phyloP scores from a whole-genome alignment of 2,329 filamentous ascomycete genomes.

The Hypocrella siamensis region DNA sequence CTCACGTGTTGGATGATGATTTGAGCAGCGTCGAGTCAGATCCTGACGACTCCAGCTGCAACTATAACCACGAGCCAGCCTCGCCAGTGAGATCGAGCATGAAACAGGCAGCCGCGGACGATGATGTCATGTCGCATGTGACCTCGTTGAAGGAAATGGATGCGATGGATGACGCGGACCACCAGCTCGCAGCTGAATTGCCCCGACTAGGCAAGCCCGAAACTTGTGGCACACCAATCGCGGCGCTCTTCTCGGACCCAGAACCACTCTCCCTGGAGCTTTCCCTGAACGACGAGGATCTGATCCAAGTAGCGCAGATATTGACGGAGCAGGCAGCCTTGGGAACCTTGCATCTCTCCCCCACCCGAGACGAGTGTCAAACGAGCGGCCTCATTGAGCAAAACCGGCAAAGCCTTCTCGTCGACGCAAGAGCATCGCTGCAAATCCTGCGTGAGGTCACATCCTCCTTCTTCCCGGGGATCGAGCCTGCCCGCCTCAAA shows the following conservation, averaged over 20 bases:
- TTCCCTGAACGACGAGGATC: slow-evolving; percentile 38
- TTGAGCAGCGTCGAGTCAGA: slow-evolving; percentile 39
- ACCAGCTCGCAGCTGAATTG: slow-evolving; percentile 32
- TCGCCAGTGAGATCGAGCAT: slow-evolving; percentile 34
- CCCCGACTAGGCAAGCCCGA: slow-evolving; percentile 32
- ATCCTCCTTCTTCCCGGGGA: slow-evolving; percentile 25
- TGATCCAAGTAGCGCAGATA: slow-evolving; percentile 53
- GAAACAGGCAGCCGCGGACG: slow-evolving; percentile 26
- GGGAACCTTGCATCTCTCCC: slow-evolving; percentile 24
- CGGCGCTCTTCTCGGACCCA: slow-evolving; percentile 42
- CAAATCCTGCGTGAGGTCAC: slow-evolving; percentile 29
- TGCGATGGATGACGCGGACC: slow-evolving; percentile 26
- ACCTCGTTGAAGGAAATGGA: slow-evolving; percentile 35
- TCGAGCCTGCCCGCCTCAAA: slow-evolving; percentile 23
- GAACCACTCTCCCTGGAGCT: slow-evolving; percentile 34
- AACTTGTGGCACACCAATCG: slow-evolving; percentile 31
- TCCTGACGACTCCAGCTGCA: slow-evolving; percentile 35
- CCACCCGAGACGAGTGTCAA: slow-evolving; percentile 8
- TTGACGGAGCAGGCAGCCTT: slow-evolving; percentile 54
- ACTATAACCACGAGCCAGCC: slow-evolving; percentile 30
- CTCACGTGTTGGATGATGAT: slow-evolving; percentile 25
- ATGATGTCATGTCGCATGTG: slow-evolving; percentile 36
- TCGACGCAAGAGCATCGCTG: slow-evolving; percentile 29
- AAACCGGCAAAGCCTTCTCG: slow-evolving; percentile 24
- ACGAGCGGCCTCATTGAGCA: slow-evolving; percentile 13